Base-by-base conservation (phyloP, 2,329 filamentous ascomycete species). In the Epichloe hybrida region DNA sequence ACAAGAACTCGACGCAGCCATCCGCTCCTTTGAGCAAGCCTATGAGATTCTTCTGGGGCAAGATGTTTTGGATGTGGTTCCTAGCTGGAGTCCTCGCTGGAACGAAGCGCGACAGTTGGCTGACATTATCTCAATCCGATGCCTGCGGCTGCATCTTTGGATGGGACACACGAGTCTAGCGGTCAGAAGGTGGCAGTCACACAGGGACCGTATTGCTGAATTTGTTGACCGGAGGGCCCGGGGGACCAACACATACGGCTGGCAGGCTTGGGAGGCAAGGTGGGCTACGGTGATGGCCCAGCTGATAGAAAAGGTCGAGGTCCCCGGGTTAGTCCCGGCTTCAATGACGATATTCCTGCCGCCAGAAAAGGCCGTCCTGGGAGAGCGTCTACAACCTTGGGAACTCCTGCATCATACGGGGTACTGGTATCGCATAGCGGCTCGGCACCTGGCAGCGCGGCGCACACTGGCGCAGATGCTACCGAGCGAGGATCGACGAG, bases 91-190 rank as follows among this genome's bases (percentile, higher is more conserved):
- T 58, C 82, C 87, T 15, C 79, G 89, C 53, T 98, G 91, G 78
- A 87, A 95, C 62, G 88, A 97, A 65, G 88, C 87, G n/a, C 80
- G 93, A n/a, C 69, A 93, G 34, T 66, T 97, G 38, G 85, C 88
- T 2, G 93, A 98, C 64, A 69, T 84, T 11, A 79, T 94, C 56
- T 82, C 88, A 1, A 78, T 96, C 49, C 84, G 91, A 46, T 82
- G 85, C 49, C 73, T 97, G 17, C 82, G 91, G 38, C 93, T 90
- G 62, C 73, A 94, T 48, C 68, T 97, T 5, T 91, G 88, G 83
- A 80, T 80, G 53, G 82, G 81, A 17, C 82, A 89, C 56, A 83
- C 84, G n/a, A 88, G 86, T 34, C 73, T 82, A 41, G 90, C 90
- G 3, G 85, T 87, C 6, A 80, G 86, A 50, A 79, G 83, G 50